Conservation (phyloP, 2,329 filamentous ascomycete species). For the Colletotrichum sp. region DNA sequence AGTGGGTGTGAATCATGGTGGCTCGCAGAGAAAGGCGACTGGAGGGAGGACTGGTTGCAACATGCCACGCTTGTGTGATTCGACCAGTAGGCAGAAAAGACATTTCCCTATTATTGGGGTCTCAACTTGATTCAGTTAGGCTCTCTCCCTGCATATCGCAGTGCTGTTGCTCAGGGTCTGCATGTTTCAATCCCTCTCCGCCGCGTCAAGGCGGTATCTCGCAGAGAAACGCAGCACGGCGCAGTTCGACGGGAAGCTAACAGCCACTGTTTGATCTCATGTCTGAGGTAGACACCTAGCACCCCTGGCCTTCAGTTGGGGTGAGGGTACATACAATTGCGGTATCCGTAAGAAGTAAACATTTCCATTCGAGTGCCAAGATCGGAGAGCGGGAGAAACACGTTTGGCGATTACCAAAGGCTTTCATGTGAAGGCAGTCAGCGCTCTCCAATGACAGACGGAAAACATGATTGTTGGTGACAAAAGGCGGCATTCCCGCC, state of each 20-base stretch:
- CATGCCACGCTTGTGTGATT: not conserved
- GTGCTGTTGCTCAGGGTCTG: not conserved
- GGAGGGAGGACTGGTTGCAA: not conserved
- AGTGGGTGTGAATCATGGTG: not conserved
- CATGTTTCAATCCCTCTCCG: constrained; percentile 4
- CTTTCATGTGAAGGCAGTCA: not conserved
- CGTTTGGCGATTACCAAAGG: not conserved
- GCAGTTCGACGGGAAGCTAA: not conserved
- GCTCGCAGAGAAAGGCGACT: not conserved
- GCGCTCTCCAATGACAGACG: not conserved
- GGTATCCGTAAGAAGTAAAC: not conserved
- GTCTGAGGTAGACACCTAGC: not conserved
- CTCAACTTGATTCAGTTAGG: constrained; percentile 1
- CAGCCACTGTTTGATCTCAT: constrained; percentile 2
- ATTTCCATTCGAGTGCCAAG: not conserved
- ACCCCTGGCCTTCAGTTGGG: not conserved
- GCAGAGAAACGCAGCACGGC: not conserved
- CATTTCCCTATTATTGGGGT: not conserved
- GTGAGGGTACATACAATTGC: not conserved
- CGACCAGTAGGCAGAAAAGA: not conserved
- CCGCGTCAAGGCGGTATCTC: not conserved
- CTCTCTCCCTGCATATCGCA: constrained; percentile 3
- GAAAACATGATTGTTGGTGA: not conserved
- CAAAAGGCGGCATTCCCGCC: not conserved
- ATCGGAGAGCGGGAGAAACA: not conserved